Conservation (phyloP, 2,329 filamentous ascomycete genomes). For the Penicillium corylophilum region DNA sequence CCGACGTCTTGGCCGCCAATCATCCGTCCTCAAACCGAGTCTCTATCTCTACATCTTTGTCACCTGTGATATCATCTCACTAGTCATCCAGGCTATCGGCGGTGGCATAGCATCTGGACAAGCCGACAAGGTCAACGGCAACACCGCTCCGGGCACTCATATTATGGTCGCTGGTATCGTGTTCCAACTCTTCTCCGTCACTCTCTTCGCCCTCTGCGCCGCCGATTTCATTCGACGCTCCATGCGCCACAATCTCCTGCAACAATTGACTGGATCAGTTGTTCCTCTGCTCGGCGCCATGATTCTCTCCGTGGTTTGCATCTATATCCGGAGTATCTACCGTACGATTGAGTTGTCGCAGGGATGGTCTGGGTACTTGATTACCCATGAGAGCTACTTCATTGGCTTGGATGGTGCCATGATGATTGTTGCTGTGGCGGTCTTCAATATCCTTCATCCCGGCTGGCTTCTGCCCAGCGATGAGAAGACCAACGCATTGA, state of each 20-base stretch:
- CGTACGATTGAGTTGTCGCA: constrained; percentile 52
- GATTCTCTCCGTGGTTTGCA: constrained; percentile 44
- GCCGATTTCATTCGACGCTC: constrained; percentile 47
- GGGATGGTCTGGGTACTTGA: constrained; percentile 52
- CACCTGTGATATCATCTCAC: constrained; percentile 54
- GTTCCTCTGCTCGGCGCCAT: constrained; percentile 40
- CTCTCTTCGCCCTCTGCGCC: constrained; percentile 52
- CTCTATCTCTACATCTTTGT: constrained; percentile 54
- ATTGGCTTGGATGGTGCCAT: constrained; percentile 51
- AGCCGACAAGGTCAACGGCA: constrained; percentile 47
- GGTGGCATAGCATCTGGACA: constrained; percentile 51
- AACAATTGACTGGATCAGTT: constrained; percentile 26
- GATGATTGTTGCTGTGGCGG: constrained; percentile 48
- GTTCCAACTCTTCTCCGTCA: constrained; percentile 59
- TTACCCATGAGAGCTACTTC: constrained; percentile 52
- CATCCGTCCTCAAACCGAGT: constrained; percentile 44
- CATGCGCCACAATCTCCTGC: constrained; percentile 24
- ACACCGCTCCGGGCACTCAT: constrained; percentile 50
- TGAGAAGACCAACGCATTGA: constrained; percentile 7
- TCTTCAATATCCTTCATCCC: constrained; percentile 49
- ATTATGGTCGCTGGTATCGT: constrained; percentile 56
- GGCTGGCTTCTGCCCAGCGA: constrained; percentile 37
- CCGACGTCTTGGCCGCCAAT: constrained; percentile 43
- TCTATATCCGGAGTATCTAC: constrained; percentile 52
- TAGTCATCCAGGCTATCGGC: constrained; percentile 57